A percentile compares a stretch with the other conserved stretches of the same genome.
Evolutionary conservation across 139 green algal species (phyloP).

Genomic region (Medakamo hakoo): DNA sequence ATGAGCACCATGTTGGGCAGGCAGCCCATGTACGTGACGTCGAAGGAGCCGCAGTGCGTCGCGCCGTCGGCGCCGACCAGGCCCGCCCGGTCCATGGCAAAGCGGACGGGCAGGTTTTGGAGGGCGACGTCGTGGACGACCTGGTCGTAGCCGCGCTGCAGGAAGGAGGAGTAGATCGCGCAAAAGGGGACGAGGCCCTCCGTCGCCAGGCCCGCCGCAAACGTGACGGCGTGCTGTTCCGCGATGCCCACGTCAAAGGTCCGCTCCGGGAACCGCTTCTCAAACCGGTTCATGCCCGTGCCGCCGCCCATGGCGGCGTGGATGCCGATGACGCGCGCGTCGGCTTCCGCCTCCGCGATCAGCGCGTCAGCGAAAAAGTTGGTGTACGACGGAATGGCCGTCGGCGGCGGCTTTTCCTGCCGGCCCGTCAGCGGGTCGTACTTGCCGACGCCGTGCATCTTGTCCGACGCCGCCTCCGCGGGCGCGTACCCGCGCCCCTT

Average conservation of each 20-base stretch:
- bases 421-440: slow-evolving; percentile 87
- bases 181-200: slow-evolving; percentile 88
- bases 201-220: slow-evolving; percentile 82
- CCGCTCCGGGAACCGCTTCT: slow-evolving; percentile 60
- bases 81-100: slow-evolving; percentile 95
- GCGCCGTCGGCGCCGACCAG: slow-evolving; percentile 93
- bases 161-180: slow-evolving; percentile 96
- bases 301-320: slow-evolving; percentile 97
- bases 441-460: slow-evolving; percentile 95
- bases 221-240: slow-evolving; percentile 96
- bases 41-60: slow-evolving; percentile 88
- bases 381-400: slow-evolving; percentile 68
- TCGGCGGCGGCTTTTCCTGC: slow-evolving; percentile 54
- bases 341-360: slow-evolving; percentile 79
- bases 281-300: slow-evolving; percentile 77
- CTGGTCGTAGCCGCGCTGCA: slow-evolving; percentile 95
- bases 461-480: slow-evolving; percentile 82
- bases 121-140: slow-evolving; percentile 94
- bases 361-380: slow-evolving; percentile 97
- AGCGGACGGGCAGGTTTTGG: slow-evolving; percentile 95
- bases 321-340: slow-evolving; percentile 80
- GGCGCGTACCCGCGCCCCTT: slow-evolving; percentile 92
- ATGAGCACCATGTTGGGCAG: slow-evolving; percentile 96
- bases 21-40: slow-evolving; percentile 89
- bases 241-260: slow-evolving; percentile 97